Evolutionary conservation across 2,329 filamentous ascomycete species (phyloP), one percentile per base, ranked within the genome.

Genomic region (Xylariomycetidae sp.): DNA sequence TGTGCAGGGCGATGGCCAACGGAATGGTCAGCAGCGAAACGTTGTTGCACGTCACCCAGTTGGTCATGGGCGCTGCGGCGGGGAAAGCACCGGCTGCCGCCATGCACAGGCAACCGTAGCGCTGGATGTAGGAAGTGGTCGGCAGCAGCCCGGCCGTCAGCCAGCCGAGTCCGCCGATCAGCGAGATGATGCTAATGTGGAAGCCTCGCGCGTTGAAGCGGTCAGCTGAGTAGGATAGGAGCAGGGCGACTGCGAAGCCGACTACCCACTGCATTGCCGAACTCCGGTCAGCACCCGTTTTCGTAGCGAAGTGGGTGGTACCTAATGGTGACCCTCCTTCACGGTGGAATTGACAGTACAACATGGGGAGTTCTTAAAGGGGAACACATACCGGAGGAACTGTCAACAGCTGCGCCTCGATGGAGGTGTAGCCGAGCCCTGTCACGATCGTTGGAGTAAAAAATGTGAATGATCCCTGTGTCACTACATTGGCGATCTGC

Each of bases 391-490:
- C 44, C 8, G 51, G 51, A 2, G 51, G 50, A 3, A 54, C 48
- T 2, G 48, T 50, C 18, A 54, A 31, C 4, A 54, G 43, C 22
- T 53, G 51, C 2, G 49, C 51, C 18, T 50, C 34, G 5, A 54
- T 49, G 2, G 48, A 53, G 15, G 34, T n/a, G 23, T 52, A 54
- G 3, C 51, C 51, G 2, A 53, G 37, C 1, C 51, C 68, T 3
- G 67, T 68, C 7, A 73, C 67, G 60, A 72, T 72, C 38, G 71
- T 53, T 0, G 69, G 68, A 0, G 69, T 69, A 43, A 65, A 73
- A 45, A 71, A 73, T 15, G 72, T 69, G 42, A 73, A 70, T 1
- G 50, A 52, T 3, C 44, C 48, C 18, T 51, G 51, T 5, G 43
- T 38, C 5, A 53, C 46, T 4, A 47, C 44, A 19, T 54, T 52